Conservation (phyloP, 192 early-diverging fungal species). For the Coemansia erecta region DNA sequence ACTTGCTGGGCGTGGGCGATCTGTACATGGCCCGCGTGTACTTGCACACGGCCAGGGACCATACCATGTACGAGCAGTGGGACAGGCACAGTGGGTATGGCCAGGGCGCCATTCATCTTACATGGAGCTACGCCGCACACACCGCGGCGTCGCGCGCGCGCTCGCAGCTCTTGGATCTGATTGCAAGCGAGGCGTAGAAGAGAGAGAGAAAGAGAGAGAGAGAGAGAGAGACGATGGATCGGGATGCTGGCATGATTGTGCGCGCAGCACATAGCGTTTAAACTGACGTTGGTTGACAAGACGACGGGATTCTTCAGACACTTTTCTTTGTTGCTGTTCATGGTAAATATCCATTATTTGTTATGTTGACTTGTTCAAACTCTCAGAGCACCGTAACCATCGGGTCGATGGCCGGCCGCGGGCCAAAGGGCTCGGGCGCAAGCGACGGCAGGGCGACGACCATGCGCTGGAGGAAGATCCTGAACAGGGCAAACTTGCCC, state of each 20-base stretch:
- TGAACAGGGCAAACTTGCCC: slow-evolving; percentile 38
- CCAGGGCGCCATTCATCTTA: slow-evolving; percentile 64
- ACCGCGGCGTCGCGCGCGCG: slow-evolving; percentile 26
- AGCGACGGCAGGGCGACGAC: slow-evolving; percentile 19
- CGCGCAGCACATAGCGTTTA: too few species aligned
- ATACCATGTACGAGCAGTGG: slow-evolving; percentile 66
- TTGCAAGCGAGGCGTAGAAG: not conserved
- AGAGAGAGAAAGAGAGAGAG: too few species aligned
- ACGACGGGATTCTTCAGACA: too few species aligned
- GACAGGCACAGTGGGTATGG: slow-evolving; percentile 54
- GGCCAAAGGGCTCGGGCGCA: slow-evolving; percentile 11
- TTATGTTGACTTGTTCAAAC: too few species aligned
- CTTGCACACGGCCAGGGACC: slow-evolving; percentile 53
- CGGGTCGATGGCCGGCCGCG: slow-evolving; percentile 5
- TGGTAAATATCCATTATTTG: too few species aligned
- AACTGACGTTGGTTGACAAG: too few species aligned
- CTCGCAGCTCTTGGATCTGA: not conserved
- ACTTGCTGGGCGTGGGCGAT: slow-evolving; percentile 57
- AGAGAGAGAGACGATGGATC: too few species aligned
- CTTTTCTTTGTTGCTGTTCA: too few species aligned
- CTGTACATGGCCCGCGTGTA: slow-evolving; percentile 57
- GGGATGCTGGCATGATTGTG: too few species aligned
- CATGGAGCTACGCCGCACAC: slow-evolving; percentile 70
- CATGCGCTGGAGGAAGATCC: slow-evolving; percentile 36
- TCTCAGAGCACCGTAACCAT: slow-evolving; percentile 7